A percentile compares a stretch with the other conserved stretches of the same genome.
These are phyloP conservation scores for Gleditsia sinensis DNA, from an alignment of 306 rosid species.

Conservation along the genomic window DNA sequence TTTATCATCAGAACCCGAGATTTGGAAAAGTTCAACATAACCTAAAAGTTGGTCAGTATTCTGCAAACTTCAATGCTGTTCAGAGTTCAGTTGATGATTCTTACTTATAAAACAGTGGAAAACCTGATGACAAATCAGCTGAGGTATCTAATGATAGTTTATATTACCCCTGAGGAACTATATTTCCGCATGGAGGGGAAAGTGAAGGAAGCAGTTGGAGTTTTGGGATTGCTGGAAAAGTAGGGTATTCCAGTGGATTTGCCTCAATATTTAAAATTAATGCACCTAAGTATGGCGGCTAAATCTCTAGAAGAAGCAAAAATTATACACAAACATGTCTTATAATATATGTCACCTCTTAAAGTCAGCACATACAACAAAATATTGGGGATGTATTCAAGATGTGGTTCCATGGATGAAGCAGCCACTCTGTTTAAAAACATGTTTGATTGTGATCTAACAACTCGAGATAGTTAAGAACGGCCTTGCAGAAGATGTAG, in stretches of 20 bases:
- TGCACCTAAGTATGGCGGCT: slow-evolving; percentile 48
- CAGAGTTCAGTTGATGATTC: slow-evolving; percentile 22
- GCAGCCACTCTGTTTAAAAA: slow-evolving; percentile 43
- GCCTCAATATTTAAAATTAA: slow-evolving; percentile 38
- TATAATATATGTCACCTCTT: slow-evolving; percentile 41
- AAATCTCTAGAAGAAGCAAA: slow-evolving; percentile 56
- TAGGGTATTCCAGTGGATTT: slow-evolving; percentile 41
- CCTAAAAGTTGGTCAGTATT: slow-evolving; percentile 10
- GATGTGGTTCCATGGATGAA: slow-evolving; percentile 63
- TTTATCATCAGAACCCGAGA: slow-evolving; percentile 9
- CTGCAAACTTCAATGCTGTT: slow-evolving; percentile 14
- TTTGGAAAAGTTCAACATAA: slow-evolving; percentile 39
- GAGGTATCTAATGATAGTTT: slow-evolving; percentile 29
- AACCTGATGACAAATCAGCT: slow-evolving; percentile 8
- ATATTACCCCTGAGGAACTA: slow-evolving; percentile 44
- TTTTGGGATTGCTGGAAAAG: slow-evolving; percentile 45
- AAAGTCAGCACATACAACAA: slow-evolving; percentile 48
- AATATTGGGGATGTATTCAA: no score
- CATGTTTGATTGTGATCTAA: slow-evolving; percentile 51
- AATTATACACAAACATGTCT: slow-evolving; percentile 38
- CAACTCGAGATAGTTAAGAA: slow-evolving; percentile 64
- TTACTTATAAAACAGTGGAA: slow-evolving; percentile 17
- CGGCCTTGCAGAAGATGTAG: slow-evolving; percentile 58
- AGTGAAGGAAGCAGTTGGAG: slow-evolving; percentile 55
- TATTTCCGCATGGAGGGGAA: slow-evolving; percentile 57